A percentile compares a stretch with the other conserved stretches of the same genome.
Evolutionary conservation across 2,329 filamentous ascomycete genomes (phyloP).

Genomic region (Aspergillus aculeatinus): DNA sequence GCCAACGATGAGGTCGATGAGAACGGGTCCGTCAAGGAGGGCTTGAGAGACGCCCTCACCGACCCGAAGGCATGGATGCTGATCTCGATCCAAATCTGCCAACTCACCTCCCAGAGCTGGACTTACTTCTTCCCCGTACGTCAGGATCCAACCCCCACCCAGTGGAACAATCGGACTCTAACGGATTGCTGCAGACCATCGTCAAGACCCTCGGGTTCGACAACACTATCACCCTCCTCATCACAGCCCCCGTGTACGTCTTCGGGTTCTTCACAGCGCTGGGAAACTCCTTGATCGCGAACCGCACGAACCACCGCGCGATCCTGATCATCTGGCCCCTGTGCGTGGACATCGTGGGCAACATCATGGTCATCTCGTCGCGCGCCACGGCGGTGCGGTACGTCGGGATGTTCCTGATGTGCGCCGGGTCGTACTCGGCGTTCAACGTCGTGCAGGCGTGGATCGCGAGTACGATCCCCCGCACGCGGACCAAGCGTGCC

Average conservation of each 20-base stretch:
- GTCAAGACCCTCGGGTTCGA: conserved; percentile 21
- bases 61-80: conserved; percentile 21
- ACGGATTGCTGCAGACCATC: conserved; percentile 10
- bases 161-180: too few species aligned
- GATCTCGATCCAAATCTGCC: conserved; percentile 19
- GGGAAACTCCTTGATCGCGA: conserved; percentile 30
- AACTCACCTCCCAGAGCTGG: conserved; percentile 19
- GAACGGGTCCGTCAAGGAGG: conserved; percentile 19
- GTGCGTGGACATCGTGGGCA: conserved; percentile 20
- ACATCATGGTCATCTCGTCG: conserved; percentile 19
- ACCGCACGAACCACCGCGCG: conserved; percentile 15
- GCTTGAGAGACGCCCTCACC: conserved; percentile 16
- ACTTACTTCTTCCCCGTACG: conserved; percentile 17
- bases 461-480: conserved; percentile 25
- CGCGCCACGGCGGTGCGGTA: conserved; percentile 17
- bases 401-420: conserved; percentile 23
- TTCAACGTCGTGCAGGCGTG: conserved; percentile 24
- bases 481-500: conserved; percentile 21
- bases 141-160: neutral
- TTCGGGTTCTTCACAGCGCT: conserved; percentile 36
- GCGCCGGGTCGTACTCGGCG: conserved; percentile 20
- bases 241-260: conserved; percentile 23
- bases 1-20: conserved; percentile 24
- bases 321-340: conserved; percentile 20
- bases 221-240: conserved; percentile 19